Conservation (phyloP, 257 asterid genomes). For the Primulina eburnea region DNA sequence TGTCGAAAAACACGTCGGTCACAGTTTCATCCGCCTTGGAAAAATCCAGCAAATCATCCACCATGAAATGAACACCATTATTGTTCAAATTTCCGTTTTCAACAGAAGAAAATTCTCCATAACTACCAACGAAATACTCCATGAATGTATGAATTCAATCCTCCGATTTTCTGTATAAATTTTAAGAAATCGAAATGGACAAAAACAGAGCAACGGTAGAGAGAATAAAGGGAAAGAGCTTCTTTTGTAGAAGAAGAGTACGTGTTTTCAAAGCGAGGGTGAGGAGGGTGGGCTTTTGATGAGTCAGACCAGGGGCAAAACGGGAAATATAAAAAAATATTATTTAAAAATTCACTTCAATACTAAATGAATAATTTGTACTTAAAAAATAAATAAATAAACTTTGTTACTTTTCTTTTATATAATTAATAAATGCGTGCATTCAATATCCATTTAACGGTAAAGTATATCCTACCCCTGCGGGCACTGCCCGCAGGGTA, state of each 20-base stretch:
- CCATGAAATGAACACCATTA: conserved; percentile 45
- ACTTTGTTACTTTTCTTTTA: no score
- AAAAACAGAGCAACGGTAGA: conserved; percentile 38
- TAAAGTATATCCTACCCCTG: no score
- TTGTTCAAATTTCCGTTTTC: conserved; percentile 33
- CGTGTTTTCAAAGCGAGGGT: conserved; percentile 29
- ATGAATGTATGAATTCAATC: conserved; percentile 22
- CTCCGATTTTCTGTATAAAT: conserved; percentile 11
- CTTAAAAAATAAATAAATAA: no score
- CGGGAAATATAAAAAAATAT: background rate
- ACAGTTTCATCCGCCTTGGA: conserved; percentile 88
- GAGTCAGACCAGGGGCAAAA: conserved; percentile 48
- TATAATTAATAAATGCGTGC: background rate
- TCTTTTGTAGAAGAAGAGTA: conserved; percentile 20
- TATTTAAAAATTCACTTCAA: no score
- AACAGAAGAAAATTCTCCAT: conserved; percentile 36
- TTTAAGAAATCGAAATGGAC: background rate
- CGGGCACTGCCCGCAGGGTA: no score
- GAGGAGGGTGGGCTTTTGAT: conserved; percentile 67
- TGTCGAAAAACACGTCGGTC: conserved; percentile 75
- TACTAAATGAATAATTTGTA: no score
- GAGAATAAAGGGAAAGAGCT: conserved; percentile 22
- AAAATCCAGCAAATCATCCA: conserved; percentile 88
- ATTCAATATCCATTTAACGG: no score
- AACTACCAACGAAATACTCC: conserved; percentile 49